Conservation (phyloP, 2,329 filamentous ascomycete genomes). For the Aureobasidium namibiae region DNA sequence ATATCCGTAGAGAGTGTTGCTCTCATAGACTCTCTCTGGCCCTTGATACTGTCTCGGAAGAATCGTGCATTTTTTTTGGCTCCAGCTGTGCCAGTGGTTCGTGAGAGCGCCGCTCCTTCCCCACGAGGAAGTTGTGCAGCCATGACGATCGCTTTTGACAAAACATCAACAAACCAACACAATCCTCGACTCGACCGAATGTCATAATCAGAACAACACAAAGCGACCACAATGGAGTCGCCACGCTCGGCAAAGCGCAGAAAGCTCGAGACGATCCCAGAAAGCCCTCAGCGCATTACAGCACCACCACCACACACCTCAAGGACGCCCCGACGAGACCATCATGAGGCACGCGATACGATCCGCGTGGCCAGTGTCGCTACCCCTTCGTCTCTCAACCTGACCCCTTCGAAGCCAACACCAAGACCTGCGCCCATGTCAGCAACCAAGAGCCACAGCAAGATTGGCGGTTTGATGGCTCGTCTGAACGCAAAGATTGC, state of each 20-base stretch:
- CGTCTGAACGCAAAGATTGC: slow-evolving; percentile 8
- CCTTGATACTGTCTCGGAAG: too few relatives aligned
- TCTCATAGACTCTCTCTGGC: too few relatives aligned
- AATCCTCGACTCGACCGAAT: neutral
- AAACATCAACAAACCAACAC: neutral
- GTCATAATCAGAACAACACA: neutral
- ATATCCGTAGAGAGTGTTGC: too few relatives aligned
- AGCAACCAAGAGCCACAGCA: slow-evolving; percentile 11
- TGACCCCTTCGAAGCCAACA: slow-evolving; percentile 1
- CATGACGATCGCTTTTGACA: neutral
- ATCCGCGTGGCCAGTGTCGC: slow-evolving; percentile 5
- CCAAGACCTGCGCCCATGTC: neutral
- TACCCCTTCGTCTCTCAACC: neutral
- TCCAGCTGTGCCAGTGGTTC: too few relatives aligned
- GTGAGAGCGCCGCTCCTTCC: too few relatives aligned
- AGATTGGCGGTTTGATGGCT: slow-evolving; percentile 8
- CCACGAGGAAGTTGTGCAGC: neutral
- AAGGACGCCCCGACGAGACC: neutral
- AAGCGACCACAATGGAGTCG: neutral
- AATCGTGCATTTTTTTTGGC: too few relatives aligned
- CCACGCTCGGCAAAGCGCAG: slow-evolving; percentile 23
- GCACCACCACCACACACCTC: neutral
- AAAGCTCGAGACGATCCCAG: slow-evolving; percentile 20
- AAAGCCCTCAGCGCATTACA: slow-evolving; percentile 3
- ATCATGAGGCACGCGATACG: slow-evolving; percentile 6